Conservation (phyloP, 1,284 basidiomycete species). For the Naganishia sp. region DNA sequence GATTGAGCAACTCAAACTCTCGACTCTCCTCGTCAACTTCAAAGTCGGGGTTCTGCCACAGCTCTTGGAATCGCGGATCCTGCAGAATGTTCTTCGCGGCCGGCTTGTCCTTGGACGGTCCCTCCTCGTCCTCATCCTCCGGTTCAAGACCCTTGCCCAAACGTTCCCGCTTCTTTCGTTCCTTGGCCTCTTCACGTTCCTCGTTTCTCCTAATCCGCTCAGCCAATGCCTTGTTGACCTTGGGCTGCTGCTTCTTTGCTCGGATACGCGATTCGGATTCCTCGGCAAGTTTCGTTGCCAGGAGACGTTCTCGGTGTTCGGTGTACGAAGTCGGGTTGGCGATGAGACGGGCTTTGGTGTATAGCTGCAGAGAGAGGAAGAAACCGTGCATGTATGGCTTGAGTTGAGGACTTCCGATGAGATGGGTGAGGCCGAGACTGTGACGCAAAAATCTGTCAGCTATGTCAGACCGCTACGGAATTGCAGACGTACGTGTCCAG, state of each 20-base stretch:
- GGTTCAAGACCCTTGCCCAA: conserved; percentile 40
- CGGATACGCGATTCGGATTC: conserved; percentile 91
- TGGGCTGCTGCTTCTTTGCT: conserved; percentile 67
- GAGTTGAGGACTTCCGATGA: conserved; percentile 89
- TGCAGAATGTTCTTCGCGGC: conserved; percentile 64
- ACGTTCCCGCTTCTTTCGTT: conserved; percentile 63
- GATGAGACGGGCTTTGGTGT: conserved; percentile 92
- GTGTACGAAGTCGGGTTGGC: conserved; percentile 94
- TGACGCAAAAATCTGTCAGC: conserved; percentile 2
- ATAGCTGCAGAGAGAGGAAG: conserved; percentile 92
- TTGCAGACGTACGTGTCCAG: conserved; percentile 68
- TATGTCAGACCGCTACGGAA: neutral
- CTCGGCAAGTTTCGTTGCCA: conserved; percentile 87
- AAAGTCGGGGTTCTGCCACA: conserved; percentile 94
- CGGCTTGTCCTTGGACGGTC: conserved; percentile 54
- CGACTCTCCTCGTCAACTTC: conserved; percentile 83
- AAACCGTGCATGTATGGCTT: conserved; percentile 99
- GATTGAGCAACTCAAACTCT: conserved; percentile 90
- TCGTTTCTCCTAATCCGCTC: conserved; percentile 77
- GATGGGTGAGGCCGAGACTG: conserved; percentile 80
- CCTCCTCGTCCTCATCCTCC: conserved; percentile 42
- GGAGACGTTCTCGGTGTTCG: conserved; percentile 84
- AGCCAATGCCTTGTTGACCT: conserved; percentile 88
- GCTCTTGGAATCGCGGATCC: conserved; percentile 85
- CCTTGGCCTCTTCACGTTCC: conserved; percentile 66